phyloP scores from a whole-genome alignment of 108 stramenopile genomes.

The Fragilaria radians region DNA sequence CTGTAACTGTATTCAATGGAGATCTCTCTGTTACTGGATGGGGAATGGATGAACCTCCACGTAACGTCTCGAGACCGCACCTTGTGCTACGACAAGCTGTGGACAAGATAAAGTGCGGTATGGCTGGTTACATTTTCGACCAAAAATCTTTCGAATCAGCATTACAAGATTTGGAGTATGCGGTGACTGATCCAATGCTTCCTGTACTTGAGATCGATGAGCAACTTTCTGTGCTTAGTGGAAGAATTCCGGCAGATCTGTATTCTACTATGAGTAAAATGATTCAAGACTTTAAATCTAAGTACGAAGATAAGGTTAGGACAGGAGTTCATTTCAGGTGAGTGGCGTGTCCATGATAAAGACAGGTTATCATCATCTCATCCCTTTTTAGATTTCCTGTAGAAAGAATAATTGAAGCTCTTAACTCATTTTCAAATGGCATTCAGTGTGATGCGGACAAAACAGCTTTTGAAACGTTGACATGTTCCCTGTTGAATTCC shows the following conservation, averaged over 20 bases:
- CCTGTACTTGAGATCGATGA: slow-evolving; percentile 92
- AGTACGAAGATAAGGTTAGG: slow-evolving; percentile 7
- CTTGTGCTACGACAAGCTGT: slow-evolving; percentile 69
- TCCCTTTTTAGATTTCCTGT: slow-evolving; percentile 70
- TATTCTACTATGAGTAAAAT: slow-evolving; percentile 50
- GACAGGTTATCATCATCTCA: too few species aligned
- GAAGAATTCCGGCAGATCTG: slow-evolving; percentile 75
- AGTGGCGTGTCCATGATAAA: too few species aligned
- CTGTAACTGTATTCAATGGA: slow-evolving; percentile 67
- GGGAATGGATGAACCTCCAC: slow-evolving; percentile 30
- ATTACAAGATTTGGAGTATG: slow-evolving; percentile 55
- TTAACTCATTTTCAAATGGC: slow-evolving; percentile 33
- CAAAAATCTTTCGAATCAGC: slow-evolving; percentile 38
- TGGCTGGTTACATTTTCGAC: slow-evolving; percentile 79
- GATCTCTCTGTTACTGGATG: slow-evolving; percentile 58
- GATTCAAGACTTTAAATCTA: slow-evolving; percentile 45
- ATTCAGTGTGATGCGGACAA: slow-evolving; percentile 55
- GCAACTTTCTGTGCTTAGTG: slow-evolving; percentile 87
- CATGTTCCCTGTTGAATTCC: slow-evolving; percentile 52
- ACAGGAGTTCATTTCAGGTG: slow-evolving; percentile 27
- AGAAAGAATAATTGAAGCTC: slow-evolving; percentile 39
- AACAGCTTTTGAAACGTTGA: slow-evolving; percentile 57
- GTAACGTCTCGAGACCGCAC: slow-evolving; percentile 54
- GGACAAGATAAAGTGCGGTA: slow-evolving; percentile 60
- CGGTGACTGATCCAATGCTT: slow-evolving; percentile 70